phyloP scores from a whole-genome alignment of 2,329 filamentous ascomycete genomes.

The Xylaria sp. region DNA sequence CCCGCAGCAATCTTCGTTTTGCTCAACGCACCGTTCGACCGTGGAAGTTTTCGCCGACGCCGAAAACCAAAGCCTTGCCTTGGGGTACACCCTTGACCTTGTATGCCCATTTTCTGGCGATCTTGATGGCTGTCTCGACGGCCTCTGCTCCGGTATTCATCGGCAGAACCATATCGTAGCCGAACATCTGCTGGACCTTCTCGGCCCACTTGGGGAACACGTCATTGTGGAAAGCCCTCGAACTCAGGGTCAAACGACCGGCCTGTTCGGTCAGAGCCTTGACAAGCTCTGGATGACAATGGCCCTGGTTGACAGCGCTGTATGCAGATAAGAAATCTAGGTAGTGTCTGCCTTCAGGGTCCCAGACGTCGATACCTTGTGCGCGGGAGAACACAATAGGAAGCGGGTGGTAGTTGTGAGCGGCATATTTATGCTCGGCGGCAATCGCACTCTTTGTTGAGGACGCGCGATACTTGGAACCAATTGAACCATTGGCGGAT shows the following conservation, averaged over 20 bases:
- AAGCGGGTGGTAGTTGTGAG: slow-evolving; percentile 98
- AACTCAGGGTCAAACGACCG: slow-evolving; percentile 87
- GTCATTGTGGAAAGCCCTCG: slow-evolving; percentile 96
- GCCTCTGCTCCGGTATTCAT: slow-evolving; percentile 99
- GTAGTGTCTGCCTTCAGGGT: slow-evolving; percentile 94
- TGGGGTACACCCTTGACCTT: slow-evolving; percentile 91
- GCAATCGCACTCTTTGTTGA: slow-evolving; percentile 84
- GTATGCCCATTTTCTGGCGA: slow-evolving; percentile 97
- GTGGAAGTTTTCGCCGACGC: slow-evolving; percentile 93
- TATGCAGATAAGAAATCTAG: slow-evolving; percentile 98
- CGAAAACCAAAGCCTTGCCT: slow-evolving; percentile 85
- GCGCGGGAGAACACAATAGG: slow-evolving; percentile 92
- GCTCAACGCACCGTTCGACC: slow-evolving; percentile 76
- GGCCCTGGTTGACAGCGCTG: slow-evolving; percentile 96
- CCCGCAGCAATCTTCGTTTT: neutral
- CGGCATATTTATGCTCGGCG: slow-evolving; percentile 83
- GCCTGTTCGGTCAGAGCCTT: slow-evolving; percentile 92
- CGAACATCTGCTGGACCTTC: slow-evolving; percentile 88
- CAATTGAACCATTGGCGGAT: slow-evolving; percentile 49
- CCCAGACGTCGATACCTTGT: slow-evolving; percentile 90
- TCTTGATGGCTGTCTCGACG: slow-evolving; percentile 94
- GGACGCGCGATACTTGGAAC: slow-evolving; percentile 72
- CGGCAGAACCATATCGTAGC: slow-evolving; percentile 96
- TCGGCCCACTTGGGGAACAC: slow-evolving; percentile 96
- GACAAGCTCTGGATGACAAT: slow-evolving; percentile 96